A percentile compares a stretch with the other conserved stretches of the same genome.
Conservation (phyloP, 1,284 basidiomycete species). For the Malassezia slooffiae region DNA sequence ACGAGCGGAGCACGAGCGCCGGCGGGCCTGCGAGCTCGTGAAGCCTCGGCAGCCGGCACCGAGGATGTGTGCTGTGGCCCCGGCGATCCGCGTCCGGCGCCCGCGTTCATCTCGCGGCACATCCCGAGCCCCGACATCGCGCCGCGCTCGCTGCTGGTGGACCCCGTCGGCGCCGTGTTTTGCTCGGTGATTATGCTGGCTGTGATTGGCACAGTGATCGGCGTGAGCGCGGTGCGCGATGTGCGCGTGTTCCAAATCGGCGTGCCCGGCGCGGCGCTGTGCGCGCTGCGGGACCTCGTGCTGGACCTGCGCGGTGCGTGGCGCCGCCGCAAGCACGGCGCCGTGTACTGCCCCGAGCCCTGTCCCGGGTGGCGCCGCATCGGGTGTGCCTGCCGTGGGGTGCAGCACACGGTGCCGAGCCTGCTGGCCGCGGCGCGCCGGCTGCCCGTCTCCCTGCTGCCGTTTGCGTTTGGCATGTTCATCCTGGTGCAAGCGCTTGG, state of each 20-base stretch:
- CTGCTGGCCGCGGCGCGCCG: conserved; percentile 60
- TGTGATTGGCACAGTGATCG: conserved; percentile 55
- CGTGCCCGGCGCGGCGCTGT: conserved; percentile 69
- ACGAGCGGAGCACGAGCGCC: too few relatives aligned
- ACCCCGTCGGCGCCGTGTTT: conserved; percentile 52
- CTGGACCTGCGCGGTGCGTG: conserved; percentile 8
- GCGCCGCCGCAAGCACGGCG: conserved; percentile 11
- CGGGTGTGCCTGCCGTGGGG: too few relatives aligned
- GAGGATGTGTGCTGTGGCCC: too few relatives aligned
- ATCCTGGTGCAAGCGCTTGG: conserved; percentile 78
- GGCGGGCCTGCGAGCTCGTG: too few relatives aligned
- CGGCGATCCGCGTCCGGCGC: too few relatives aligned
- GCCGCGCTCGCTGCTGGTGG: conserved; percentile 51
- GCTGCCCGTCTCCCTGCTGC: conserved; percentile 68
- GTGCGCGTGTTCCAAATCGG: conserved; percentile 60
- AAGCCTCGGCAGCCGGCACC: too few relatives aligned
- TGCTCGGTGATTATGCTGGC: conserved; percentile 51
- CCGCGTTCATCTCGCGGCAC: conserved; percentile 49
- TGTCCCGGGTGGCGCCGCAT: background rate
- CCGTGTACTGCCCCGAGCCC: too few relatives aligned
- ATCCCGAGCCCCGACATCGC: conserved; percentile 50
- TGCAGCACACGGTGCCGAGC: conserved; percentile 58
- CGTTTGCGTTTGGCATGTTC: conserved; percentile 90
- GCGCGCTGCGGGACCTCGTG: conserved; percentile 56
- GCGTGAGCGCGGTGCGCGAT: conserved; percentile 52